phyloP scores from a whole-genome alignment of 495 filamentous ascomycete species.

The Penicillium verhagenii region DNA sequence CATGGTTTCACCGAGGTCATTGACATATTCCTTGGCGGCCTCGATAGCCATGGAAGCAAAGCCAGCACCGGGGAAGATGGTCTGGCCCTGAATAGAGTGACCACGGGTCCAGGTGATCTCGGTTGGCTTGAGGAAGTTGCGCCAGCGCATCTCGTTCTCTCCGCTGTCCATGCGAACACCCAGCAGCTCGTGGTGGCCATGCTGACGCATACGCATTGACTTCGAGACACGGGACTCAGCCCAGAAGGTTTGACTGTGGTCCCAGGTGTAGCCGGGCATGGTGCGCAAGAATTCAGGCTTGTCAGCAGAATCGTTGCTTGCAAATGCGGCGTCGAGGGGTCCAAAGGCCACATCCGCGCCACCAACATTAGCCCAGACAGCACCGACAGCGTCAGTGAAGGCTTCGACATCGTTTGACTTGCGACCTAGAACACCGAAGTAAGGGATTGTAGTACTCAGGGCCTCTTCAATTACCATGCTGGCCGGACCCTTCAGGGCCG shows the following conservation, averaged over 20 bases:
- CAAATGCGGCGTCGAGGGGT: not conserved
- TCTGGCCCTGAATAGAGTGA: not conserved
- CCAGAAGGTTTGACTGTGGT: conserved; percentile 43
- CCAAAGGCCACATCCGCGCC: not conserved
- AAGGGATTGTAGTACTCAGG: not conserved
- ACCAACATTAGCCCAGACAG: not conserved
- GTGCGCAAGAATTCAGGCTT: not conserved
- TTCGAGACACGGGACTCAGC: conserved; percentile 43
- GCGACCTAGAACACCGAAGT: not conserved
- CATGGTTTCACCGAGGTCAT: not conserved
- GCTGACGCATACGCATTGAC: not conserved
- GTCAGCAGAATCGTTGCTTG: not conserved
- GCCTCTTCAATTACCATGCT: not conserved
- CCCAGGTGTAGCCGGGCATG: conserved; percentile 50
- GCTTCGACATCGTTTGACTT: not conserved
- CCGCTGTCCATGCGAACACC: not conserved
- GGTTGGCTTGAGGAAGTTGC: not conserved
- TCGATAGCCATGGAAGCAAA: conserved; percentile 1
- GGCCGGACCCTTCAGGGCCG: conserved; percentile 2
- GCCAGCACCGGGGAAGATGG: conserved; percentile 1
- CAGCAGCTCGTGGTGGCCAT: not conserved
- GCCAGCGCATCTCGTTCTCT: not conserved
- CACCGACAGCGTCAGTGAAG: not conserved
- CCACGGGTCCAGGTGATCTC: not conserved
- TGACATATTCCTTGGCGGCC: not conserved